phyloP scores from a whole-genome alignment of 148 eudicot species.

The Dysphania ambrosioides region DNA sequence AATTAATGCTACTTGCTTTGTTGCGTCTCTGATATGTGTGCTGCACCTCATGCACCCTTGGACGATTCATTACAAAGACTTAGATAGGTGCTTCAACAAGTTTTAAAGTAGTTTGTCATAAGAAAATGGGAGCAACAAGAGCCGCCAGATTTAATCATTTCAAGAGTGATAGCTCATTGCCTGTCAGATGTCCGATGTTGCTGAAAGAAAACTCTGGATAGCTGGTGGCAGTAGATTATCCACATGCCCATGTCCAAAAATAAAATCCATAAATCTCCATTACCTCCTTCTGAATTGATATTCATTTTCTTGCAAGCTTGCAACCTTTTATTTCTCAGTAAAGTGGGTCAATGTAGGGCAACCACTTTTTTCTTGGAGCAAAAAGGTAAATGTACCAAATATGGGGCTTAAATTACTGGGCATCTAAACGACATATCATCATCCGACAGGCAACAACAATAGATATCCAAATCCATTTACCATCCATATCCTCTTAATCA shows the following conservation, averaged over 20 bases:
- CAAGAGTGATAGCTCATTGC: not conserved
- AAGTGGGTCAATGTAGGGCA: no score
- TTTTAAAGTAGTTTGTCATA: not conserved
- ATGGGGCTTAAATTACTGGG: no score
- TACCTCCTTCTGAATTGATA: no score
- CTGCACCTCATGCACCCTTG: no score
- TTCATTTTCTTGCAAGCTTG: no score
- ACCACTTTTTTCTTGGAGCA: no score
- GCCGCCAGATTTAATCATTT: not conserved
- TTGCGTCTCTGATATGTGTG: no score
- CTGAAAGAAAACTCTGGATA: not conserved
- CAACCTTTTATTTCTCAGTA: no score
- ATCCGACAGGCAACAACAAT: not conserved
- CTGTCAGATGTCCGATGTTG: not conserved
- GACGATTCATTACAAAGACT: no score
- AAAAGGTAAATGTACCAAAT: no score
- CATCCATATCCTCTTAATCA: not conserved
- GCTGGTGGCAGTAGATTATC: not conserved
- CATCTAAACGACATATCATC: not conserved
- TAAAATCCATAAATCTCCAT: not conserved
- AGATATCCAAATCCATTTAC: not conserved
- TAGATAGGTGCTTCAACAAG: not conserved
- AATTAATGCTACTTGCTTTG: no score
- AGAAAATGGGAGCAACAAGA: not conserved
- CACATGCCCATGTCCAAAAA: not conserved